phyloP scores from a whole-genome alignment of 1,139 yeast species.

The Sugiyamaella pinicola region DNA sequence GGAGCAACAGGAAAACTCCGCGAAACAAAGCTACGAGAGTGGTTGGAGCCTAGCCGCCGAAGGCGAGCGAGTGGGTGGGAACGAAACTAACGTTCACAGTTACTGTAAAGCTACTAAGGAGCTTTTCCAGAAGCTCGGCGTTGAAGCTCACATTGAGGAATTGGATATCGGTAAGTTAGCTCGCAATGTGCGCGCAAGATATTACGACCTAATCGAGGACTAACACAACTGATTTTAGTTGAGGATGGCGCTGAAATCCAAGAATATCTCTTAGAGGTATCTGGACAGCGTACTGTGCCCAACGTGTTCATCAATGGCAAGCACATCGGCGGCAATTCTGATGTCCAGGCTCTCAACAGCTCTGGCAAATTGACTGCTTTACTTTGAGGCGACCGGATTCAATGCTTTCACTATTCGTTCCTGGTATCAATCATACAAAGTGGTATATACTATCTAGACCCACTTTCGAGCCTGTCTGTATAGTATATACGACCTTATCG shows the following conservation, averaged over 20 bases:
- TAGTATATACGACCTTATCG: too few relatives aligned
- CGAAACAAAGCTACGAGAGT: too few relatives aligned
- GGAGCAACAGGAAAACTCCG: not conserved
- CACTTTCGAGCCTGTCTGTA: too few relatives aligned
- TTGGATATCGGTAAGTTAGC: slow-evolving; percentile 26
- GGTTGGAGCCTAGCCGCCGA: too few relatives aligned
- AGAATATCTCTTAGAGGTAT: slow-evolving; percentile 69
- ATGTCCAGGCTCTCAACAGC: slow-evolving; percentile 54
- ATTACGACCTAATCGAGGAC: not conserved
- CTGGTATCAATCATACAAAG: too few relatives aligned
- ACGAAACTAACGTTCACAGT: slow-evolving; percentile 22
- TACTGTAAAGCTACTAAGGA: slow-evolving; percentile 40
- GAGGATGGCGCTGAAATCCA: slow-evolving; percentile 71
- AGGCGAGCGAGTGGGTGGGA: too few relatives aligned
- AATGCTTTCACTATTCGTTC: too few relatives aligned
- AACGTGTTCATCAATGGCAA: slow-evolving; percentile 85
- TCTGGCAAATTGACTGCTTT: slow-evolving; percentile 34
- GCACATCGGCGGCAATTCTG: slow-evolving; percentile 95
- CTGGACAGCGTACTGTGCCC: slow-evolving; percentile 94
- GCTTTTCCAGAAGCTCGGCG: slow-evolving; percentile 32
- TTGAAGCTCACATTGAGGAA: slow-evolving; percentile 31
- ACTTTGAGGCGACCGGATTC: slow-evolving; percentile 22
- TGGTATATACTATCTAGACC: too few relatives aligned
- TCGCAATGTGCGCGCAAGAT: not conserved
- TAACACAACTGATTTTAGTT: slow-evolving; percentile 7